These are phyloP conservation scores for Trametes polyzona DNA, from an alignment of 1,284 basidiomycete genomes.

Conservation along the genomic window DNA sequence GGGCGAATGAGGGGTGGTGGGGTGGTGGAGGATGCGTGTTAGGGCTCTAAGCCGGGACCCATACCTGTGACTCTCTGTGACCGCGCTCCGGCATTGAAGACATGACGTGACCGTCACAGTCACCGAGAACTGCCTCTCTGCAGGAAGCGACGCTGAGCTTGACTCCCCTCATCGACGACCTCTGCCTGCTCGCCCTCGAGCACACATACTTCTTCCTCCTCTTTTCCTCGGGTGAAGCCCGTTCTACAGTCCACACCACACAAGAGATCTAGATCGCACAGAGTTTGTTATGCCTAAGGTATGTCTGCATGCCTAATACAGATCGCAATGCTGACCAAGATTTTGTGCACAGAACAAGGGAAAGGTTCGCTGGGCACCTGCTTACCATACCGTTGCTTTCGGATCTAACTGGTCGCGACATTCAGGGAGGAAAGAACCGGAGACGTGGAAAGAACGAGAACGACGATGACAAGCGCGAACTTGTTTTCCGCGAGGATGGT, in stretches of 20 bases:
- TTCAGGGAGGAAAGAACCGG: constrained; percentile 97
- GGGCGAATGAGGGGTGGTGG: constrained; percentile 19
- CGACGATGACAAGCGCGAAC: constrained; percentile 97
- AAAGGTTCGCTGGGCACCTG: constrained; percentile 55
- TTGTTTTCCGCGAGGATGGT: constrained; percentile 98
- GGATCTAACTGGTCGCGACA: background rate
- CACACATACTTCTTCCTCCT: background rate
- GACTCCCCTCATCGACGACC: constrained; percentile 18
- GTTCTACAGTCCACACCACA: constrained; percentile 4
- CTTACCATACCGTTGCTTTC: background rate
- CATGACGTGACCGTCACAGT: constrained; percentile 17
- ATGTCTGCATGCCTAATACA: constrained; percentile 17
- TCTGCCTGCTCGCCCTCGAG: background rate
- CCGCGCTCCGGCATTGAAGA: constrained; percentile 12
- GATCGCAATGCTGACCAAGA: constrained; percentile 23
- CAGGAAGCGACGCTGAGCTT: constrained; percentile 12
- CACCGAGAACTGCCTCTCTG: constrained; percentile 19
- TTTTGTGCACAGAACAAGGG: constrained; percentile 68
- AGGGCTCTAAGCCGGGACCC: constrained; percentile 19
- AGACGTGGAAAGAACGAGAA: constrained; percentile 99
- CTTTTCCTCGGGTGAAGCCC: constrained; percentile 1
- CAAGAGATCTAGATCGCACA: background rate
- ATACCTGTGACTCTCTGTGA: constrained; percentile 10
- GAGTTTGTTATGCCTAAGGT: constrained; percentile 61
- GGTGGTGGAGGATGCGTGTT: constrained; percentile 33